phyloP scores from a whole-genome alignment of 306 rosid genomes.

The Acacia crassicarpa region DNA sequence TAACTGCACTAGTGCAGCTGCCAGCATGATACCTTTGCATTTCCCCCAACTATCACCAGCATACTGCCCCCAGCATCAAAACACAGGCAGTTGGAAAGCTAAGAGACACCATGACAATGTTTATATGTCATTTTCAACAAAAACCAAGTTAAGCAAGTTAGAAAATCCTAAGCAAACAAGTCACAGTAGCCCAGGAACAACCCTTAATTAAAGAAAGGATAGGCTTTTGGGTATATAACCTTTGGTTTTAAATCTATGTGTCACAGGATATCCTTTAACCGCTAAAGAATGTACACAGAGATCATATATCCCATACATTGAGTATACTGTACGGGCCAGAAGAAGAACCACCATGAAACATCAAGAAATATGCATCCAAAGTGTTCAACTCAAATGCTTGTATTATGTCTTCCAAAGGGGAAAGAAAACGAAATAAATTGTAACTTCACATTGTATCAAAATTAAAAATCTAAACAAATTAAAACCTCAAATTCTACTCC shows the following conservation, averaged over 20 bases:
- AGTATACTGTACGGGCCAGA: background rate
- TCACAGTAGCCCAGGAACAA: slow-evolving; percentile 21
- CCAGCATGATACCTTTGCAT: slow-evolving; percentile 89
- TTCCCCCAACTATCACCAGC: slow-evolving; percentile 84
- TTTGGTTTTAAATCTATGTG: slow-evolving; percentile 13
- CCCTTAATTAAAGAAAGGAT: background rate
- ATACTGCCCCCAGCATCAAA: slow-evolving; percentile 85
- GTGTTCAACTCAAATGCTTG: background rate
- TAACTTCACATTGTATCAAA: background rate
- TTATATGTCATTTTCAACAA: slow-evolving; percentile 29
- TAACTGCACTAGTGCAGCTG: slow-evolving; percentile 96
- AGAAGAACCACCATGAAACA: slow-evolving; percentile 9
- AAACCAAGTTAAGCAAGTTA: slow-evolving; percentile 15
- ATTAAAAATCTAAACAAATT: background rate
- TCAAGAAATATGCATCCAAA: background rate
- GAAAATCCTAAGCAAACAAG: background rate
- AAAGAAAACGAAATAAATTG: background rate
- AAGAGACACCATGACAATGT: slow-evolving; percentile 33
- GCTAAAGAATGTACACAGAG: slow-evolving; percentile 22
- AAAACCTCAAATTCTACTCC: background rate
- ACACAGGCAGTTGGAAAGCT: slow-evolving; percentile 43
- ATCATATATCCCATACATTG: slow-evolving; percentile 7
- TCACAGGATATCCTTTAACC: slow-evolving; percentile 26
- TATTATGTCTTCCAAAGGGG: background rate
- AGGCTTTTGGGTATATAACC: background rate